Conservation (phyloP, 305 asterid species). For the Fraxinus paxiana region DNA sequence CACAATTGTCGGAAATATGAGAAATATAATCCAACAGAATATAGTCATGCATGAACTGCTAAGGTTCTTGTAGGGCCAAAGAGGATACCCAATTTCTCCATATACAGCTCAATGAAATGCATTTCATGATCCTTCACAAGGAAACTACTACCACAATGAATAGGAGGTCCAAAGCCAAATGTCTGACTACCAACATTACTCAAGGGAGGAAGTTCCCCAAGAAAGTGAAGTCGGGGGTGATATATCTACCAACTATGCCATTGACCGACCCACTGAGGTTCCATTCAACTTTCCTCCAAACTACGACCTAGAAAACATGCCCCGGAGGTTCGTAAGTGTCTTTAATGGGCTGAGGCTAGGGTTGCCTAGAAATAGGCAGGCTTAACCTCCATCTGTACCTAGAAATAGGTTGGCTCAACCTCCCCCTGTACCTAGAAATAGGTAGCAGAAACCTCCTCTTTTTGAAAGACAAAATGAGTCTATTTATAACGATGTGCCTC, state of each 20-base stretch:
- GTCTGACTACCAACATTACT: neutral
- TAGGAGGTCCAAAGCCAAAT: neutral
- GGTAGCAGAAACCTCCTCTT: neutral
- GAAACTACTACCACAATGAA: neutral
- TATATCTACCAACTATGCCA: neutral
- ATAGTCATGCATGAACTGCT: neutral
- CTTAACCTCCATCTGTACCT: neutral
- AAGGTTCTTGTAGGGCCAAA: neutral
- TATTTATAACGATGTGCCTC: neutral
- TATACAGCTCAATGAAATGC: neutral
- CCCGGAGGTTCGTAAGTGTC: neutral
- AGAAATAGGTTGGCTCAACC: neutral
- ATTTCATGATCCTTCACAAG: neutral
- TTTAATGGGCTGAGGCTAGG: neutral
- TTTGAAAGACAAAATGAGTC: neutral
- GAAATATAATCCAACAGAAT: neutral
- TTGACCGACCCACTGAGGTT: neutral
- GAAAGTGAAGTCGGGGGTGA: neutral
- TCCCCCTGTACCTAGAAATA: neutral
- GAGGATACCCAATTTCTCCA: neutral
- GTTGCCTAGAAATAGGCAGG: neutral
- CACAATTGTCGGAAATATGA: neutral
- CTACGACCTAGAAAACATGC: neutral
- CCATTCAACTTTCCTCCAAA: neutral
- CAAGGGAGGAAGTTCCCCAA: neutral